A percentile compares a stretch with the other conserved stretches of the same genome.
Evolutionary conservation across 495 filamentous ascomycete species (phyloP).

Genomic region (Talaromyces ruber): DNA sequence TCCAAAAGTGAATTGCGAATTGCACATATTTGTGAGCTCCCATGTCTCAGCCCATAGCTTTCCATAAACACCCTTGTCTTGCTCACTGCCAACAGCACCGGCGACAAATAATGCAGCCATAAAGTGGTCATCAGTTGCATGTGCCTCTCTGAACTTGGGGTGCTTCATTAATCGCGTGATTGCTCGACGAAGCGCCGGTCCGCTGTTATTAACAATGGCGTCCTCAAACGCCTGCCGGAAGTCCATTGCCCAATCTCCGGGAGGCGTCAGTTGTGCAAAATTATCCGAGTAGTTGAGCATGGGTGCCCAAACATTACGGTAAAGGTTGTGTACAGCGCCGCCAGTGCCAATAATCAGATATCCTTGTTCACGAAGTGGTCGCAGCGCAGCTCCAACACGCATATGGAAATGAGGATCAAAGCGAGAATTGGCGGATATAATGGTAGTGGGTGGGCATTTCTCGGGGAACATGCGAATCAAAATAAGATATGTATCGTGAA

Average conservation of each 20-base stretch:
- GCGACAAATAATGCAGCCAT: slow-evolving; percentile 51
- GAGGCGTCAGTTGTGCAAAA: slow-evolving; percentile 47
- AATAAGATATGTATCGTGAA: slow-evolving; percentile 57
- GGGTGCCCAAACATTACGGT: slow-evolving; percentile 50
- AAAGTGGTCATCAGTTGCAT: slow-evolving; percentile 58
- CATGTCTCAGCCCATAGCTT: slow-evolving; percentile 48
- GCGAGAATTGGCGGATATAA: slow-evolving; percentile 48
- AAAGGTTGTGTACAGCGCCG: slow-evolving; percentile 56
- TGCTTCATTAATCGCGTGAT: slow-evolving; percentile 53
- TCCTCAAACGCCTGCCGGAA: slow-evolving; percentile 54
- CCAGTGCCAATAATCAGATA: slow-evolving; percentile 53
- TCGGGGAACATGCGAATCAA: slow-evolving; percentile 55
- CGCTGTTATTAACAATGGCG: slow-evolving; percentile 38
- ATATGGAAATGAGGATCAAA: slow-evolving; percentile 56
- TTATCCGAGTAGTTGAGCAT: slow-evolving; percentile 53
- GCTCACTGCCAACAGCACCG: slow-evolving; percentile 40
- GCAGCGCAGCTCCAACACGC: slow-evolving; percentile 42
- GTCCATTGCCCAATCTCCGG: slow-evolving; percentile 46
- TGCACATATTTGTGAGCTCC: slow-evolving; percentile 60
- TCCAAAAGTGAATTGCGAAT: slow-evolving; percentile 47
- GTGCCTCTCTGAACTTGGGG: slow-evolving; percentile 49
- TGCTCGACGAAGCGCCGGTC: slow-evolving; percentile 36
- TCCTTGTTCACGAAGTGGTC: slow-evolving; percentile 37
- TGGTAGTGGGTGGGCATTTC: slow-evolving; percentile 47
- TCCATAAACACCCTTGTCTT: slow-evolving; percentile 33